A percentile compares a stretch with the other conserved stretches of the same genome.
Evolutionary conservation across 768 basidiomycete genomes (phyloP).

Genomic region (Suillus hirtellus): DNA sequence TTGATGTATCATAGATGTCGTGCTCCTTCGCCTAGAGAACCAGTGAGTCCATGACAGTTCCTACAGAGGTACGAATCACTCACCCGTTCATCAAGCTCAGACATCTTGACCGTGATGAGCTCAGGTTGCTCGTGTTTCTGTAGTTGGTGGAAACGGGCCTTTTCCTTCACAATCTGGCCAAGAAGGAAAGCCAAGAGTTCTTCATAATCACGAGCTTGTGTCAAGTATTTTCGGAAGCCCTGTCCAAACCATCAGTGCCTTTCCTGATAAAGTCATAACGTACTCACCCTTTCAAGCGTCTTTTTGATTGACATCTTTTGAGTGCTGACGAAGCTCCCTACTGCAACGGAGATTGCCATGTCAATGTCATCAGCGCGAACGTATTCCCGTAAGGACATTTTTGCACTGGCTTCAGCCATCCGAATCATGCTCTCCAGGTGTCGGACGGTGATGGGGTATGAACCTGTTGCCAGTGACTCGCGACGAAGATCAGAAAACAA

Average conservation of each 20-base stretch:
- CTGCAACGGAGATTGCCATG: constrained; percentile 92
- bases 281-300: constrained; percentile 81
- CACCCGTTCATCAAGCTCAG: constrained; percentile 88
- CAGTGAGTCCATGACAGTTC: constrained; percentile 14
- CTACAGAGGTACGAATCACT: constrained; percentile 27
- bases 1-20: constrained; percentile 87
- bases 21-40: constrained; percentile 83
- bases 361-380: constrained; percentile 97
- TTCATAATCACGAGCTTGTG: constrained; percentile 93
- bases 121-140: constrained; percentile 79
- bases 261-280: not conserved
- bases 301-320: constrained; percentile 99
- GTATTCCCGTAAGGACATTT: constrained; percentile 97
- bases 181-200: constrained; percentile 93
- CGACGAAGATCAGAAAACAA: constrained; percentile 94
- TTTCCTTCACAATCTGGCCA: constrained; percentile 91
- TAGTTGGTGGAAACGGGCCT: constrained; percentile 79
- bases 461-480: constrained; percentile 97
- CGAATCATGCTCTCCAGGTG: constrained; percentile 99
- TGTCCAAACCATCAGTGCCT: constrained; percentile 33
- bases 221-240: constrained; percentile 98
- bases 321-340: constrained; percentile 92
- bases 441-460: constrained; percentile 96
- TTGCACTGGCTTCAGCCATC: constrained; percentile 97
- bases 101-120: constrained; percentile 68